Evolutionary conservation across 768 basidiomycete genomes (phyloP), one percentile per base, ranked within the genome.

Genomic region (Megacollybia marginata): DNA sequence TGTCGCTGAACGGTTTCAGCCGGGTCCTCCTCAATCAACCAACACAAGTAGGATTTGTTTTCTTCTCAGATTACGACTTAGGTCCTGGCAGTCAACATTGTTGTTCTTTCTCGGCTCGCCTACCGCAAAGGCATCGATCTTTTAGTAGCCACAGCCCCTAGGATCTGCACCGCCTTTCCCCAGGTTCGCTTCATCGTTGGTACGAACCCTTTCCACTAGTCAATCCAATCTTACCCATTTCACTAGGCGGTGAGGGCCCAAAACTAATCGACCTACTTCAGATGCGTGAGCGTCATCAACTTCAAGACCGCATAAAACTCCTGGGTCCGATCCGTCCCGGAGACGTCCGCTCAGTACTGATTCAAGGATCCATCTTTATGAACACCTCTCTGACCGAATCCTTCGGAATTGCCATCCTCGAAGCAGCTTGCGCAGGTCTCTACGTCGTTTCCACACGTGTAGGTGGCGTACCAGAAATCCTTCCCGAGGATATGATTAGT

Each of bases 121-220:
- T 97, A 98, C 59, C 80, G 96, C 45, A 99, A 98, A 70, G 96
- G 96, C 1, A 85, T 99, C 47, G 96, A 99, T 61, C 79, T 99
- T 2, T 79, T 99, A 5, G 88, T 98, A 0, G 92, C 92, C 1
- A 87, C 89, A 0, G 89, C 92, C 0, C 96, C 96, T 0, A 79
- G 83, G 19, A 90, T 99, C 50, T 98, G 95, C 58, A 75, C 76
- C 1, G 69, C 78, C 0, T 95, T 91, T 62, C 88, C 92, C 0
- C 79, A 92, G 53, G 91, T 98, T 44, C 80, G 82, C 38, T 96
- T 98, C 57, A 68, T 98, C 42, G 76, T 99, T 31, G 94, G 91
- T 86, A 49, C 19, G 75, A 58, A 36, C 50, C 11, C 33, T 5
- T 35, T 36, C 28, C 36, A 49, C 42, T 16, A 31, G 7, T 18